Evolutionary conservation across 306 rosid genomes (phyloP).

Genomic region (Dryas alaskensis): DNA sequence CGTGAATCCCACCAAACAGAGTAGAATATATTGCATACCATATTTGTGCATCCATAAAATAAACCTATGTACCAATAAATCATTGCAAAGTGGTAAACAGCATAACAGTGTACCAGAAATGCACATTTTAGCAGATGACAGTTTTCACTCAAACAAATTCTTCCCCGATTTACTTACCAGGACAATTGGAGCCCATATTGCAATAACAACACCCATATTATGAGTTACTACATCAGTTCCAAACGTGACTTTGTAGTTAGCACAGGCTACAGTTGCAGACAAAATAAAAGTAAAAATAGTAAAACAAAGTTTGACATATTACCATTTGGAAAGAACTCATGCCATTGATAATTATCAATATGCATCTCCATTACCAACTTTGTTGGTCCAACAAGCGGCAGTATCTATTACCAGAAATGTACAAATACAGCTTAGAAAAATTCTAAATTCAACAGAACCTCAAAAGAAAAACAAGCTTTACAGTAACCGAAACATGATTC

Average conservation of each 20-base stretch:
- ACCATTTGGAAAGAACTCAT: slow-evolving; percentile 94
- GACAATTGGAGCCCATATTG: slow-evolving; percentile 95
- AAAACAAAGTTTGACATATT: slow-evolving; percentile 23
- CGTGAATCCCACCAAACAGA: slow-evolving; percentile 84
- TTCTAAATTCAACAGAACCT: slow-evolving; percentile 9
- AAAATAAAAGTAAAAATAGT: slow-evolving; percentile 14
- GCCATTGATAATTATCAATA: slow-evolving; percentile 82
- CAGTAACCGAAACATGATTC: neutral
- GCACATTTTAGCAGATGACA: slow-evolving; percentile 20
- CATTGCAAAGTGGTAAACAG: slow-evolving; percentile 18
- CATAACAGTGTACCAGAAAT: slow-evolving; percentile 19
- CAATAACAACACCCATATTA: slow-evolving; percentile 59
- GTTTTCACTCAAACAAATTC: slow-evolving; percentile 14
- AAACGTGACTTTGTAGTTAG: slow-evolving; percentile 24
- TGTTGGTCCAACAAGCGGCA: slow-evolving; percentile 81
- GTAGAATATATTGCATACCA: slow-evolving; percentile 98
- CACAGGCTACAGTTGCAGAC: slow-evolving; percentile 23
- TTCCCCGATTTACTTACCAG: slow-evolving; percentile 55
- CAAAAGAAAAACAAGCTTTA: neutral
- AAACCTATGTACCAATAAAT: slow-evolving; percentile 60
- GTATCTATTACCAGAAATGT: slow-evolving; percentile 54
- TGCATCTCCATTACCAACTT: slow-evolving; percentile 70
- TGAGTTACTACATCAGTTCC: slow-evolving; percentile 51
- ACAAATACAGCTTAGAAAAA: slow-evolving; percentile 8
- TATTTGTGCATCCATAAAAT: slow-evolving; percentile 96